phyloP scores from a whole-genome alignment of 1,284 basidiomycete species.

The Sanguinoderma infundibulare region DNA sequence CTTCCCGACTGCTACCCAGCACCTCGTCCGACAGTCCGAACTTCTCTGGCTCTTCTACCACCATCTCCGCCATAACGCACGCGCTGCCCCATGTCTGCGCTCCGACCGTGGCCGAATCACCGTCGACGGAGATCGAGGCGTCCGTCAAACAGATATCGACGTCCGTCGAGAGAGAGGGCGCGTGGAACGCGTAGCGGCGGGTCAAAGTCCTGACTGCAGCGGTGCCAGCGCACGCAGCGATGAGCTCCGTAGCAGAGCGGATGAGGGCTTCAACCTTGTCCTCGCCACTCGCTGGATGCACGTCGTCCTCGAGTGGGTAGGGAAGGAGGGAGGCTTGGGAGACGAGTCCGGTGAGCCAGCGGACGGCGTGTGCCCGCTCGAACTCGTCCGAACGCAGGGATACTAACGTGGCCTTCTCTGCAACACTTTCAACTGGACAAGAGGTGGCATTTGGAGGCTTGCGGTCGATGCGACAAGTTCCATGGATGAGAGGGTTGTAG shows the following conservation, averaged over 20 bases:
- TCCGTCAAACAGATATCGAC: conserved; percentile 66
- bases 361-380: conserved; percentile 68
- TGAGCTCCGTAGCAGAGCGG: conserved; percentile 55
- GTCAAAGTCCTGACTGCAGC: conserved; percentile 45
- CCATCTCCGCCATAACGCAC: conserved; percentile 80
- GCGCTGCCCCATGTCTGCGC: conserved; percentile 93
- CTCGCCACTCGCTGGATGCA: conserved; percentile 7
- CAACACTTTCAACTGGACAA: conserved; percentile 11
- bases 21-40: conserved; percentile 50
- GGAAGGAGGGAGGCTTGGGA: conserved; percentile 28
- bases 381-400: conserved; percentile 57
- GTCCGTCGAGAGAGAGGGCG: conserved; percentile 18
- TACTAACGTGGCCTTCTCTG: neutral
- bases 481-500: conserved; percentile 52
- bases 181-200: conserved; percentile 45
- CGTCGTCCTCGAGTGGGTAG: conserved; percentile 24
- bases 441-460: neutral
- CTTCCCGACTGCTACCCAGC: conserved; percentile 5
- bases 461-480: conserved; percentile 36
- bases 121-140: conserved; percentile 66
- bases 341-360: conserved; percentile 62
- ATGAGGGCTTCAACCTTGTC: conserved; percentile 39
- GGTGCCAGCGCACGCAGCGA: conserved; percentile 44
- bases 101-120: conserved; percentile 80
- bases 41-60: conserved; percentile 59